Evolutionary conservation across 768 basidiomycete genomes (phyloP), one percentile per base, ranked within the genome.

Genomic region (Trametes elegans): DNA sequence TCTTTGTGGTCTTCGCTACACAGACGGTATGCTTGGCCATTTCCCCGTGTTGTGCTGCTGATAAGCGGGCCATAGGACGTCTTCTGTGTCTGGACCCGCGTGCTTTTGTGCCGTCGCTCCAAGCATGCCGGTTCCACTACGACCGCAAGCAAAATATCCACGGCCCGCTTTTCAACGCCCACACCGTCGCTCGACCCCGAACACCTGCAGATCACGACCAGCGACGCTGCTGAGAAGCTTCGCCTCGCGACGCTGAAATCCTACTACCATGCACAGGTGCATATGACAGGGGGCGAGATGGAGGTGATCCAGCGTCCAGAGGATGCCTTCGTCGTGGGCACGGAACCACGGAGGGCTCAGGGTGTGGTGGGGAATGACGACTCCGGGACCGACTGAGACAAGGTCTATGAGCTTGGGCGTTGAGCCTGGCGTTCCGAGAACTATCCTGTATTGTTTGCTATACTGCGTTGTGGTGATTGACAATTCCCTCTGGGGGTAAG

Each of bases 281-380:
- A 49, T 45, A 49, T 43, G 18, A 53, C 60, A 43, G 59, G 58
- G 18, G 52, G 36, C 5, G 46, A 19, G 2, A 50, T 63, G 3
- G 57, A 63, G 48, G 60, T 68, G 10, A 68, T 68, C 56, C 52
- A 50, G 16, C 54, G 62, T 11, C 67, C 67, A 0, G 63, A 65
- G 19, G 65, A 68, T 14, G 67, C 65, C 8, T 68, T 68, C 36
- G 38, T 53, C 5, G 42, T 29, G 0, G 49, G 44, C 0, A 29
- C 28, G 35, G 47, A 44, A 26, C 52, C 51, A 5, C 32, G 41
- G n/a, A 41, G 48, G 7, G 55, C 28, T 7, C 54, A 52, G 47
- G 41, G 50, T 2, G 24, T 53, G 5, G 21, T 19, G 23, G 39
- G 45, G 11, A 35, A 42, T 26, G 23, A 35, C n/a, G n/a, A n/a